Base-by-base conservation (phyloP, 345 rosid genomes). In the Citrus maxima region DNA sequence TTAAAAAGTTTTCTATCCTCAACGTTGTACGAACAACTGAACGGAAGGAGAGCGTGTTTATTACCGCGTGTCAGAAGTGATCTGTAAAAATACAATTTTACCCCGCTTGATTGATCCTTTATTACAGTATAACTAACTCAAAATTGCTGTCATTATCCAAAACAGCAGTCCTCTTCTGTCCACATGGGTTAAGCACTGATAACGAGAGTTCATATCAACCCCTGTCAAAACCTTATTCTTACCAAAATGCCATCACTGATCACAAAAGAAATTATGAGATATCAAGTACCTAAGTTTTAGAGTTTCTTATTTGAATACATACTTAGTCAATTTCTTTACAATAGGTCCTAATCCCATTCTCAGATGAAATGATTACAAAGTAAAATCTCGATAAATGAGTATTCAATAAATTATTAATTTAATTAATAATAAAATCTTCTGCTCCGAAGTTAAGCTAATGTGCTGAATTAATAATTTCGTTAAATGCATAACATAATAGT, bases 31-130 rank as follows among this genome's bases (percentile, higher is more conserved):
- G 2, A 19, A 12, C 49, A 10, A 42, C 51, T 12, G 16, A 3
- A 12, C 16, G 13, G 16, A 3, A 13, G 51, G 18, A 12, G 5
- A 46, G 51, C 51, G 3, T 3, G 51, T 0, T 46, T 12, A 13
- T 3, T 12, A 13, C 51, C 5, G 22, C 6, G 58, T 14, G 22
- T 54, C 58, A 18, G 58, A 54, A 18, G 19, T 18, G 18, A 54
- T 5, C 5, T 46, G 5, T 5, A 16, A 7, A 54, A 54, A 18
- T 16, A 54, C 58, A 18, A 18, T 18, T 54, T 54, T 54, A 54
- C 58, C 58, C 58, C 56, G 4, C 2, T 4, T 16, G 6, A 16
- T 4, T 51, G 0, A 0, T 0, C 2, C 16, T 4, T 16, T 51
- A 4, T 13, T 51, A 5, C 19, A 1, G 2, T 1, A 4, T 51